Evolutionary conservation across 371 early-diverging fungal genomes (phyloP).

Genomic region (Apophysomyces variabilis): DNA sequence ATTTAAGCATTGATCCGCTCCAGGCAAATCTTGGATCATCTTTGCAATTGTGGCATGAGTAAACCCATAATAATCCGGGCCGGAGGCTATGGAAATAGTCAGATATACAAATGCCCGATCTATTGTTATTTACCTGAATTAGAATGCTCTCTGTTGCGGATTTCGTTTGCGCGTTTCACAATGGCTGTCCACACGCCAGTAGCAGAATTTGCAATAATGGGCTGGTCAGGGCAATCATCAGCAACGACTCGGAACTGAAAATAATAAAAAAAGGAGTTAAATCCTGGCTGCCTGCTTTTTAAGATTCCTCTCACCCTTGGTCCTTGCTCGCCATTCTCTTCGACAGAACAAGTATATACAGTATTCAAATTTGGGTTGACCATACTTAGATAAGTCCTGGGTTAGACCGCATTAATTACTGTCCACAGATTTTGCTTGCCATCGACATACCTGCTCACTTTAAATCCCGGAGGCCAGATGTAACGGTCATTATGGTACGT

Average conservation of each 20-base stretch:
- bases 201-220: conserved; percentile 76
- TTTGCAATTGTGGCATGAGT: conserved; percentile 86
- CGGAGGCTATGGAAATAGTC: conserved; percentile 59
- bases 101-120: not conserved
- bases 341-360: conserved; percentile 73
- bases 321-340: conserved; percentile 76
- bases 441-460: conserved; percentile 46
- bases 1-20: conserved; percentile 69
- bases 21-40: conserved; percentile 88
- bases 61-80: conserved; percentile 92
- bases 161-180: conserved; percentile 74
- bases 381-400: conserved; percentile 75
- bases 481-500: conserved; percentile 88
- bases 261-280: not conserved
- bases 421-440: not conserved
- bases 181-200: conserved; percentile 91
- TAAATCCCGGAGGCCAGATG: conserved; percentile 91
- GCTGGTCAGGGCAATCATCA: conserved; percentile 66
- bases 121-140: conserved; percentile 52
- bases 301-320: conserved; percentile 50
- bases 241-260: conserved; percentile 76
- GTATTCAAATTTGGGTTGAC: conserved; percentile 61
- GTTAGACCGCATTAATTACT: not conserved
- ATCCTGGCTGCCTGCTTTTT: not conserved
- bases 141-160: conserved; percentile 79